Evolutionary conservation across 1,284 basidiomycete species (phyloP).

Genomic region (Ganoderma boninense): DNA sequence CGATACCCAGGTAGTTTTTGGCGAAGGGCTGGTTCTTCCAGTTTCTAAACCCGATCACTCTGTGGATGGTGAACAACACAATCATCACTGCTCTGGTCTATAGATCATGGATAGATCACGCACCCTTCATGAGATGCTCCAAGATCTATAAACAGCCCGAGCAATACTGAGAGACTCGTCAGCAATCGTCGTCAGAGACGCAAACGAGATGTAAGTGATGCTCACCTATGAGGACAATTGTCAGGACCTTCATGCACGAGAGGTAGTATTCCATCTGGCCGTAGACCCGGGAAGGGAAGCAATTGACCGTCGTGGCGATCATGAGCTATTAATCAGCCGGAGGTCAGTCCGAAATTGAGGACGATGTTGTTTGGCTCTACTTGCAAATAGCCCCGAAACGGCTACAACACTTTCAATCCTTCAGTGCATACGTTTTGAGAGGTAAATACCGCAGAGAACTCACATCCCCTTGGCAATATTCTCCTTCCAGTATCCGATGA

Average conservation of each 20-base stretch:
- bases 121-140: conserved; percentile 36
- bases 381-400: conserved; percentile 34
- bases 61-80: background rate
- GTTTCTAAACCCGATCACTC: conserved; percentile 33
- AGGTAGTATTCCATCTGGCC: conserved; percentile 51
- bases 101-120: background rate
- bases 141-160: conserved; percentile 44
- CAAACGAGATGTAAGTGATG: background rate
- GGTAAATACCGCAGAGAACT: conserved; percentile 6
- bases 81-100: too few species aligned
- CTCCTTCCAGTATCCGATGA: conserved; percentile 37
- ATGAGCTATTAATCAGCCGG: conserved; percentile 65
- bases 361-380: background rate
- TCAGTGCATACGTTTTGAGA: background rate
- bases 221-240: conserved; percentile 45
- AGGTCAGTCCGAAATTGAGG: background rate
- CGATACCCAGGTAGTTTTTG: conserved; percentile 37
- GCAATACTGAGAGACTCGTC: conserved; percentile 31
- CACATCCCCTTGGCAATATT: conserved; percentile 27
- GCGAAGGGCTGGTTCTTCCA: conserved; percentile 39
- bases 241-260: conserved; percentile 48
- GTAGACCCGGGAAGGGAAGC: conserved; percentile 40
- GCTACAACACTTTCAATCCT: conserved; percentile 20
- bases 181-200: background rate
- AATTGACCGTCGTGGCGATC: conserved; percentile 58